Evolutionary conservation across 148 eudicot species (phyloP), one percentile per base, ranked within the genome.

Genomic region (Oxyria digyna): DNA sequence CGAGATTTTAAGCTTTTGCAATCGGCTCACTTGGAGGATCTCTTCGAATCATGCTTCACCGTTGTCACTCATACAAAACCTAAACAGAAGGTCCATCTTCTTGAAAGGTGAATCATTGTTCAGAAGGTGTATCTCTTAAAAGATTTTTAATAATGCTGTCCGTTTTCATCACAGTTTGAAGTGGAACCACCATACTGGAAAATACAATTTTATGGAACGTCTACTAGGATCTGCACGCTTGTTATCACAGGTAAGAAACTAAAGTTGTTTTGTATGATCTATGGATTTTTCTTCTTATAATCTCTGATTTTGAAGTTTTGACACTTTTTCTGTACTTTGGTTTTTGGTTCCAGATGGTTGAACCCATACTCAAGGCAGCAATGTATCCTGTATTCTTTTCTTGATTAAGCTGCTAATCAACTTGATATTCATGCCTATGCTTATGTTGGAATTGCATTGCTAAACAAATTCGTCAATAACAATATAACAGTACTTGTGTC

Each of bases 341-440:
- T 80, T 74, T 52, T 74, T 76, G n/a, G 50, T 68, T 79, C 78
- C 90, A 95, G 99, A 88, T 91, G 85, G 83, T 85, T 71, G 96
- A 95, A 78, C 97, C 99, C 23, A 88, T 95, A 78, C 67, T 95
- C 78, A 91, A 87, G 87, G 85, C 93, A 65, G 97, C 99, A 67
- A 80, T 54, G 99, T 87, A 94, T 94, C 99, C 97, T 88, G 73
- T 72, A 10, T 48, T 21, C 20, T 59, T 69, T 15, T 15, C 42
- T 66, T 35, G 9, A 37, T 18, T 18, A 37, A 66, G 27, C 17
- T 10, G 40, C 20, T 38, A 37, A 24, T 27, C 26, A 18, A 66
- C 6, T 40, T 66, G 69, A 66, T 66, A 31, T 66, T 21, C 17
- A 37, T 38, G 20, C 14, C 6, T 6, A 29, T 29, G 38, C 20